Conservation (phyloP, 352 stramenopile genomes). For the Phytophthora fragariaefolia region DNA sequence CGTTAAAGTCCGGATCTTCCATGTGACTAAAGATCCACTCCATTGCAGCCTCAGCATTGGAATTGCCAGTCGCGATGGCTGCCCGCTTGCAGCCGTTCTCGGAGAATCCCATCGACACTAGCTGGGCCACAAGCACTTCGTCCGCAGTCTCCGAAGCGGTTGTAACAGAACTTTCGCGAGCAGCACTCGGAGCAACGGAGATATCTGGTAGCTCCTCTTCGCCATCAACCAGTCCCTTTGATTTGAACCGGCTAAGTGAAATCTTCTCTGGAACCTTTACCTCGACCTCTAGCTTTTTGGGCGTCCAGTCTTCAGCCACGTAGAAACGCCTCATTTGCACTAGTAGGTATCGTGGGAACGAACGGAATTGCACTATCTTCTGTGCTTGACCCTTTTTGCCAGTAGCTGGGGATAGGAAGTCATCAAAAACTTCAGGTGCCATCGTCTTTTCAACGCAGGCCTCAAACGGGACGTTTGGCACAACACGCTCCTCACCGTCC, state of each 20-base stretch:
- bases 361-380: constrained; percentile 90
- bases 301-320: constrained; percentile 95
- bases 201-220: constrained; percentile 92
- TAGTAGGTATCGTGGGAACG: constrained; percentile 97
- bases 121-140: constrained; percentile 91
- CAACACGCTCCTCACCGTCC: constrained; percentile 73
- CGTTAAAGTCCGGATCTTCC: constrained; percentile 98
- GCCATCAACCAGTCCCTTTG: constrained; percentile 75
- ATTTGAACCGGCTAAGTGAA: constrained; percentile 82
- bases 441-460: constrained; percentile 95
- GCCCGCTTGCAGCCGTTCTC: constrained; percentile 98
- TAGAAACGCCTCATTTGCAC: constrained; percentile 98
- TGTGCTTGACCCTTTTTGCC: constrained; percentile 79
- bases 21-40: constrained; percentile 99
- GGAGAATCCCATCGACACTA: constrained; percentile 98
- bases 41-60: constrained; percentile 94
- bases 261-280: constrained; percentile 96
- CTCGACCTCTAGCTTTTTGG: constrained; percentile 97
- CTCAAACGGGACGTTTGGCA: constrained; percentile 94
- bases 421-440: constrained; percentile 92
- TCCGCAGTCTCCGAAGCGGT: constrained; percentile 70
- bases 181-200: constrained; percentile 5
- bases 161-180: constrained; percentile 14
- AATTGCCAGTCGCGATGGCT: constrained; percentile 92
- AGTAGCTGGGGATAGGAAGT: constrained; percentile 83